These are phyloP conservation scores for Lycium barbarum DNA, from an alignment of 257 asterid genomes.

Conservation along the genomic window DNA sequence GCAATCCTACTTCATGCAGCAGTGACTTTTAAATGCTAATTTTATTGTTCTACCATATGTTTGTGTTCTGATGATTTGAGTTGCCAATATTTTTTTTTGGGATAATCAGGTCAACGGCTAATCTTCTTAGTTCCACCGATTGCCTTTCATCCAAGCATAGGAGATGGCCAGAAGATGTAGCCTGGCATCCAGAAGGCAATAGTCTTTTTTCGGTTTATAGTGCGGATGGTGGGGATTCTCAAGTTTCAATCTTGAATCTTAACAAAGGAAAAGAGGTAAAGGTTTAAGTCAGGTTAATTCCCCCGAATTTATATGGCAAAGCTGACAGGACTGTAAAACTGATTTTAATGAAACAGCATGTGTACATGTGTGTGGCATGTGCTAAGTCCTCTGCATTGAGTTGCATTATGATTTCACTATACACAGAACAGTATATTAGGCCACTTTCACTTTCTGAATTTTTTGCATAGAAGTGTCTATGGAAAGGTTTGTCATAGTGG, in stretches of 20 bases:
- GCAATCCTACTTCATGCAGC: neutral
- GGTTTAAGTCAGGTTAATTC: neutral
- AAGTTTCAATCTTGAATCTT: constrained; percentile 71
- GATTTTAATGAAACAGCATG: neutral
- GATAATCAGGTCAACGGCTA: constrained; percentile 70
- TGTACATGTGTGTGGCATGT: neutral
- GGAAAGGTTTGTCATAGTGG: neutral
- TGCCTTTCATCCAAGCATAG: constrained; percentile 79
- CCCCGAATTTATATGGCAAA: constrained; percentile 9
- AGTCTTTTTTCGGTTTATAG: constrained; percentile 75
- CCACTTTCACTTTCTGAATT: neutral
- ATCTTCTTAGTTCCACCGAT: constrained; percentile 65
- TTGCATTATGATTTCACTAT: constrained; percentile 19
- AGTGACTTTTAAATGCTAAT: constrained; percentile 10
- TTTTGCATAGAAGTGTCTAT: neutral
- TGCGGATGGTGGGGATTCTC: constrained; percentile 89
- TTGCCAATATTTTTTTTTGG: neutral
- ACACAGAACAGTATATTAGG: neutral
- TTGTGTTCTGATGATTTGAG: neutral
- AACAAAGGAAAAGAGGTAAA: constrained; percentile 74
- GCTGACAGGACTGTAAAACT: neutral
- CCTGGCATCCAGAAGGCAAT: constrained; percentile 94
- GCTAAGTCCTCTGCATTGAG: neutral
- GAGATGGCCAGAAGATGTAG: constrained; percentile 99
- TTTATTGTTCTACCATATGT: neutral